These are phyloP conservation scores for Citrus mangshanensis DNA, from an alignment of 345 rosid genomes.

Conservation along the genomic window DNA sequence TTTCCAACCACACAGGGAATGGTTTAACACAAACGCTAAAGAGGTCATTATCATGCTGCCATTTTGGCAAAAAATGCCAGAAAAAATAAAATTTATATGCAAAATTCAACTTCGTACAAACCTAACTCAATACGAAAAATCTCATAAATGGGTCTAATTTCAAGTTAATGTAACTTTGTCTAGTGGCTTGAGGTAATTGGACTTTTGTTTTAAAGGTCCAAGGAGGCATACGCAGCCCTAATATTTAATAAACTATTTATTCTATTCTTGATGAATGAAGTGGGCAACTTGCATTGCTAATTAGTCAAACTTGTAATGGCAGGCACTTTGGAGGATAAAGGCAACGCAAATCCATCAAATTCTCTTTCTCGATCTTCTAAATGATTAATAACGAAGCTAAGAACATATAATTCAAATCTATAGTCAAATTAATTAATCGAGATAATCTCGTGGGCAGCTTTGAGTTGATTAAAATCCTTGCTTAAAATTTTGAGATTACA, in stretches of 20 bases:
- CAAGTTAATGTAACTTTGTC: background rate
- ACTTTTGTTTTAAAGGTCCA: background rate
- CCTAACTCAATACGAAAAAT: background rate
- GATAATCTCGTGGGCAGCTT: constrained; percentile 5
- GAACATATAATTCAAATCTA: background rate
- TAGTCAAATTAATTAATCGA: background rate
- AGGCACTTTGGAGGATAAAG: constrained; percentile 20
- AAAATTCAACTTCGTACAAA: background rate
- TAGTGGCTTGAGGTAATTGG: background rate
- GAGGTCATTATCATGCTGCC: background rate
- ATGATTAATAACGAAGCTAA: background rate
- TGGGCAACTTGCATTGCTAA: constrained; percentile 6
- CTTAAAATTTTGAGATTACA: constrained; percentile 1
- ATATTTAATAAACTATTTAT: background rate
- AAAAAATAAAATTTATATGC: no score
- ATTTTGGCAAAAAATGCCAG: background rate
- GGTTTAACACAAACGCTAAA: background rate
- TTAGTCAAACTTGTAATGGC: constrained; percentile 26
- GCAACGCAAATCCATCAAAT: background rate
- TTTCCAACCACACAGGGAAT: background rate
- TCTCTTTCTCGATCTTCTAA: background rate
- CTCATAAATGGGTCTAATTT: background rate
- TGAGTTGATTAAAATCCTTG: constrained; percentile 3
- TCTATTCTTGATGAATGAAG: constrained; percentile 12
- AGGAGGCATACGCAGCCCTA: background rate